Evolutionary conservation across 179 eudicot genomes (phyloP).

Genomic region (Beta lomatogona): DNA sequence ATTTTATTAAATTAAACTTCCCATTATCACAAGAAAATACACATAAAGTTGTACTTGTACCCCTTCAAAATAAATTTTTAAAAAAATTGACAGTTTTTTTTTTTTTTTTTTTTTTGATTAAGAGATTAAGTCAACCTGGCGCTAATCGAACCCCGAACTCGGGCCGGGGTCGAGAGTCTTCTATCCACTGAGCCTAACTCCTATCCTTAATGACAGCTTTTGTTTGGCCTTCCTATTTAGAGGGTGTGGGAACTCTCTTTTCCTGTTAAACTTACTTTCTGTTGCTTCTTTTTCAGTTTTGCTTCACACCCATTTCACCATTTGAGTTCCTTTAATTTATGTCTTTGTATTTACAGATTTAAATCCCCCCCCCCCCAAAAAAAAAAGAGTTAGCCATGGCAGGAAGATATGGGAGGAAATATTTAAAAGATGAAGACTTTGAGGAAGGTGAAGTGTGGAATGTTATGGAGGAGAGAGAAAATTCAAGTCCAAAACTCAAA

Average conservation of each 20-base stretch:
- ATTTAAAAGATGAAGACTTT: slow-evolving; percentile 49
- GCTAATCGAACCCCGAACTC: too few species aligned
- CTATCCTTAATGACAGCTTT: background rate
- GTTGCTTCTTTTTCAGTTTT: slow-evolving; percentile 18
- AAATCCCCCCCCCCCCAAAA: slow-evolving; percentile 6
- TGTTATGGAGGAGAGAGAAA: slow-evolving; percentile 36
- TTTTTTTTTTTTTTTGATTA: too few species aligned
- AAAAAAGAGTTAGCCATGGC: background rate
- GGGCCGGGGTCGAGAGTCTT: too few species aligned
- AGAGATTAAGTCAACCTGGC: too few species aligned
- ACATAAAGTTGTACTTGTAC: slow-evolving; percentile 13
- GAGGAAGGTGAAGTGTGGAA: slow-evolving; percentile 69
- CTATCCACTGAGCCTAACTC: too few species aligned
- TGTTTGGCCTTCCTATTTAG: slow-evolving; percentile 24
- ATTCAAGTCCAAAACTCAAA: slow-evolving; percentile 17
- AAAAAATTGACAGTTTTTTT: background rate
- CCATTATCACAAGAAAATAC: slow-evolving; percentile 2
- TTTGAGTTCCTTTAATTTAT: background rate
- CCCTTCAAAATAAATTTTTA: background rate
- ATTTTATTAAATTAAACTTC: background rate
- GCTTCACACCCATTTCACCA: slow-evolving; percentile 18
- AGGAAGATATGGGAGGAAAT: slow-evolving; percentile 34
- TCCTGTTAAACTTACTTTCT: slow-evolving; percentile 19
- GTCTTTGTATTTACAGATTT: background rate
- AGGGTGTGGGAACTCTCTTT: slow-evolving; percentile 21